Conservation (phyloP, 257 asterid genomes). For the Linaria vulgaris region DNA sequence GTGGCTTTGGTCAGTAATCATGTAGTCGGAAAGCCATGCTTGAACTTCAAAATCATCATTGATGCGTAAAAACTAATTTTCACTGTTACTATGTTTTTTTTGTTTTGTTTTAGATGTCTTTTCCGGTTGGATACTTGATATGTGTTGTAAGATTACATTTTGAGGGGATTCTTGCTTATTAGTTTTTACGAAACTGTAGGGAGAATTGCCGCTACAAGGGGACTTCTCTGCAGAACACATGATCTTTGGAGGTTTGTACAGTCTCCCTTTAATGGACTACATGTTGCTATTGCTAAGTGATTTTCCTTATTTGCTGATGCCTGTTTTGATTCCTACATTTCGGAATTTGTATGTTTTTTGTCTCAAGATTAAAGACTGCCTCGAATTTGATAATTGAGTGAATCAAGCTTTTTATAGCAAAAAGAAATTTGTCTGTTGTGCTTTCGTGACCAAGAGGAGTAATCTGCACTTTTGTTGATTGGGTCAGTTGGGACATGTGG, state of each 20-base stretch:
- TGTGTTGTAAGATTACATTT: background rate
- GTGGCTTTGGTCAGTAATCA: conserved; percentile 11
- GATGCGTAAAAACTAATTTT: background rate
- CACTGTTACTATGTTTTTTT: background rate
- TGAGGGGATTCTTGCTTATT: background rate
- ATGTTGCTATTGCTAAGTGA: background rate
- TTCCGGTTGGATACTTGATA: background rate
- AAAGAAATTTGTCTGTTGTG: background rate
- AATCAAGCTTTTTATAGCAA: conserved; percentile 3
- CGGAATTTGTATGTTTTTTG: background rate
- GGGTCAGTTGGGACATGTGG: conserved; percentile 18
- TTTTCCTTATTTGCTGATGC: background rate
- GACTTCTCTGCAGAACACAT: conserved; percentile 98
- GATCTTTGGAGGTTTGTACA: conserved; percentile 87
- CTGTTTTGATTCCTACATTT: background rate
- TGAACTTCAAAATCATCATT: background rate
- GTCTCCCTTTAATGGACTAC: background rate
- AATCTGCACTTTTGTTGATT: conserved; percentile 7
- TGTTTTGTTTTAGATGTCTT: background rate
- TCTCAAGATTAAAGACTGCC: background rate
- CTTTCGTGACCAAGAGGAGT: background rate
- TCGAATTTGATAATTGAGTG: conserved; percentile 3
- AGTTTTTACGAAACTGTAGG: conserved; percentile 46
- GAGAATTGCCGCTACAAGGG: conserved; percentile 97
- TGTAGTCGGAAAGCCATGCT: background rate